A percentile compares a stretch with the other conserved stretches of the same genome.
Conservation (phyloP, 2,329 filamentous ascomycete species). For the Lomentospora prolificans region DNA sequence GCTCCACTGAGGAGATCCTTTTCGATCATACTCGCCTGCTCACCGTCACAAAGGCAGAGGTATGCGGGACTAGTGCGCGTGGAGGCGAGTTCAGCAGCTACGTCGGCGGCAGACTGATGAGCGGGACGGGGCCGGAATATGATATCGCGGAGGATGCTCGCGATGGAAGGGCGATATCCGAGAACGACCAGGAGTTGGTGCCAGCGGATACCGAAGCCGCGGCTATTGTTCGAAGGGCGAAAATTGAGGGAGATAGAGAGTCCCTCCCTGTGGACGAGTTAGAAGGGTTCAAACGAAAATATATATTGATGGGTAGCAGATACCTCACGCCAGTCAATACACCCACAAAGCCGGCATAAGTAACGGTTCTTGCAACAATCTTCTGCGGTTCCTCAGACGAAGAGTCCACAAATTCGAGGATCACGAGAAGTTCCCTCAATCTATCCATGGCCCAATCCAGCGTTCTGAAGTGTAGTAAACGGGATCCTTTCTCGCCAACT, state of each 20-base stretch:
- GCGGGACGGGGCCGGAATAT: constrained; percentile 12
- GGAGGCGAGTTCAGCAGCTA: constrained; percentile 12
- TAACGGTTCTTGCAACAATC: constrained; percentile 33
- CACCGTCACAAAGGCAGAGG: constrained; percentile 19
- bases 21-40: constrained; percentile 17
- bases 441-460: constrained; percentile 46
- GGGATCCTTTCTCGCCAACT: constrained; percentile 14
- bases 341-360: constrained; percentile 40
- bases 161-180: constrained; percentile 16
- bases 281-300: neutral
- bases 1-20: constrained; percentile 18
- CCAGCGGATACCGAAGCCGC: constrained; percentile 11
- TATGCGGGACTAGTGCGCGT: constrained; percentile 20
- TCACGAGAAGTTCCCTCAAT: constrained; percentile 37
- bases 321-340: constrained; percentile 36
- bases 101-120: neutral
- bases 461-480: constrained; percentile 44
- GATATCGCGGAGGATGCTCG: constrained; percentile 16
- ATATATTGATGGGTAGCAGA: neutral
- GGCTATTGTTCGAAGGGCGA: constrained; percentile 22
- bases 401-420: constrained; percentile 35
- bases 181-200: constrained; percentile 20
- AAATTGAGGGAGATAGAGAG: constrained; percentile 39
- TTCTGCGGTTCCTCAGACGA: constrained; percentile 7
- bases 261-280: constrained; percentile 15